Evolutionary conservation across 2,329 filamentous ascomycete genomes (phyloP), one percentile per base, ranked within the genome.

Genomic region (Penicillium brevicompactum): DNA sequence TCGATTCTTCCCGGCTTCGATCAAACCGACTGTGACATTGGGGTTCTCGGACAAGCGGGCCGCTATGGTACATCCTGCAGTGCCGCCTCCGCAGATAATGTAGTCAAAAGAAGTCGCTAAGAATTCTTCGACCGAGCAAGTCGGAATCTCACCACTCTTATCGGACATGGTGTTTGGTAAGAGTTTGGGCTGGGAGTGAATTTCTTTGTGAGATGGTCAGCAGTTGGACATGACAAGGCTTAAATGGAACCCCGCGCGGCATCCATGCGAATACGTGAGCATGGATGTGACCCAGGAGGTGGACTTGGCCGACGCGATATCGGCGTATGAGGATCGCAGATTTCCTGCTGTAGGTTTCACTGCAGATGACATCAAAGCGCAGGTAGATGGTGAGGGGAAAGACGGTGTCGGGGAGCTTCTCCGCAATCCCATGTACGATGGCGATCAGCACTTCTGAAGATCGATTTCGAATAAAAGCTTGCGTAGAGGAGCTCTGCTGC

Each of bases 1-100:
- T 30, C 59, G 59, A 51, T 66, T 69, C 47, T 66, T 67, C 31
- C 78, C 78, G 11, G 78, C 78, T 59, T 80, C 78, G 22, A 80
- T 65, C 0, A 80, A 70, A 1, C 73, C 75, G 14, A 84, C 72
- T 2, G 67, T 68, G 53, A 78, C 55, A 44, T 67, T 55, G 30
- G 74, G 59, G 45, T 78, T 65, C 51, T 81, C 77, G 2, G 76
- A 76, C 1, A 84, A 50, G n/a, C 64, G 63, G 1, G 61, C 61
- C 5, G 64, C 64, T n/a, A 84, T 71, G 1, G 70, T 73, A 9
- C 82, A 69, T 2, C 82, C 82, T 4, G 80, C 80, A 2, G 80
- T 83, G 4, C 82, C 82, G 14, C 82, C 82, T 30, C 82, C 82
- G 34, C 82, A 69, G 52, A 84, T 65, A 45, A 83, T 53, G 22